A percentile compares a stretch with the other conserved stretches of the same genome.
Evolutionary conservation across 176 grass and related monocot species (phyloP).

Genomic region (Zea luxurians): DNA sequence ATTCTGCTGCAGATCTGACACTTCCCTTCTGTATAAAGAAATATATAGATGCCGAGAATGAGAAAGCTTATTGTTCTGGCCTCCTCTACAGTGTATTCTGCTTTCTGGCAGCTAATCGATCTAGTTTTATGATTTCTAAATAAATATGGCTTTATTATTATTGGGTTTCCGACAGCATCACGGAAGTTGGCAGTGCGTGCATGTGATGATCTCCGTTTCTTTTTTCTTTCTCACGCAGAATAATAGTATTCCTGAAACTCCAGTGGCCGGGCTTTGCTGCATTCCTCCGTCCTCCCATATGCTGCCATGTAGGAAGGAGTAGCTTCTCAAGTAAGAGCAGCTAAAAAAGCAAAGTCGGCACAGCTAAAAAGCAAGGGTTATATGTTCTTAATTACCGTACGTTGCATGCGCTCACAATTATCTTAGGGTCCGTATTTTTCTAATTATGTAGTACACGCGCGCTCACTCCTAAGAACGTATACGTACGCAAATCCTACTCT

Average conservation of each 20-base stretch:
- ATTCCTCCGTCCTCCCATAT: slow-evolving; percentile 10
- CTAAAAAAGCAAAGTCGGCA: slow-evolving; percentile 15
- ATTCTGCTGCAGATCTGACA: no score
- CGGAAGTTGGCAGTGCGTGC: slow-evolving; percentile 40
- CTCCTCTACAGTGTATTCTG: background rate
- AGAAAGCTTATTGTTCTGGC: background rate
- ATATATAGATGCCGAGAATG: background rate
- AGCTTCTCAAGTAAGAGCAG: slow-evolving; percentile 20
- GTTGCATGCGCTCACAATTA: no score
- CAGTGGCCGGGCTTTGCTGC: background rate
- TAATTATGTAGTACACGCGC: no score
- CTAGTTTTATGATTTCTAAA: slow-evolving; percentile 11
- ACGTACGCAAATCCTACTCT: no score
- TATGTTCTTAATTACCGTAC: no score
- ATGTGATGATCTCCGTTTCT: slow-evolving; percentile 23
- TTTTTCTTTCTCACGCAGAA: slow-evolving; percentile 11
- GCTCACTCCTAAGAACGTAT: no score
- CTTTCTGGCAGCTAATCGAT: slow-evolving; percentile 3
- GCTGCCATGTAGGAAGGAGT: background rate
- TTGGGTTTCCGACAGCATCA: slow-evolving; percentile 45
- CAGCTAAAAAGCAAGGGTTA: no score
- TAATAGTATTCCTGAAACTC: slow-evolving; percentile 32
- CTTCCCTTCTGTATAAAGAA: background rate
- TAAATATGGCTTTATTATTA: slow-evolving; percentile 32
- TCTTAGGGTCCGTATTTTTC: no score